A percentile compares a stretch with the other conserved stretches of the same genome.
Conservation (phyloP, 106 monocot genomes). For the Narthecium ossifragum region DNA sequence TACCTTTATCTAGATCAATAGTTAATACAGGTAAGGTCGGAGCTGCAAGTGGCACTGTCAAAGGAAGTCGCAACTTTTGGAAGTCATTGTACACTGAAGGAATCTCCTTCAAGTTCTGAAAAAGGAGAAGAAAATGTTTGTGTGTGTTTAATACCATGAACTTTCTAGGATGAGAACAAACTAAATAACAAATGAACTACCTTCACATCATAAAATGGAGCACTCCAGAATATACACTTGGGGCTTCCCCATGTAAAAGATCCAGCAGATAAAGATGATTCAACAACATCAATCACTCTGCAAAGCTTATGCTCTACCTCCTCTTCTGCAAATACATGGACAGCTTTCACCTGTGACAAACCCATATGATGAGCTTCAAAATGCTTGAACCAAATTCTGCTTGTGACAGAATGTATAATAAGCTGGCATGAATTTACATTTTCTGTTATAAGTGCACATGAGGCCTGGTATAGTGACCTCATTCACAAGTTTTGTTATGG, state of each 20-base stretch:
- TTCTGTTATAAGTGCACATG: conserved; percentile 14
- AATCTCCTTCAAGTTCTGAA: conserved; percentile 58
- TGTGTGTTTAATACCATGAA: conserved; percentile 6
- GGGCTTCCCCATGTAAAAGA: conserved; percentile 60
- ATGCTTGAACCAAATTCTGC: background rate
- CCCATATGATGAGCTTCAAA: background rate
- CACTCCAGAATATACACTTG: conserved; percentile 52
- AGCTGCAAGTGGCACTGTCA: conserved; percentile 31
- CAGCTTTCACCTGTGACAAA: conserved; percentile 66
- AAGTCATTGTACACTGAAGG: conserved; percentile 60
- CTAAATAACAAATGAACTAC: conserved; percentile 30
- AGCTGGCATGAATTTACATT: conserved; percentile 8
- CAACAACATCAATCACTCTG: conserved; percentile 41
- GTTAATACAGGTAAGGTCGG: conserved; percentile 50
- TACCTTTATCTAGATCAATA: conserved; percentile 50
- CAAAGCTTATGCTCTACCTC: conserved; percentile 64
- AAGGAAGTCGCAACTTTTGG: conserved; percentile 41
- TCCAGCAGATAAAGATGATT: conserved; percentile 46
- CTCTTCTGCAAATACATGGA: conserved; percentile 82
- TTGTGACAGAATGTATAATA: background rate
- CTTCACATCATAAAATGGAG: conserved; percentile 75
- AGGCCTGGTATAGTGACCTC: conserved; percentile 47
- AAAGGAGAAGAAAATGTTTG: too few relatives aligned
- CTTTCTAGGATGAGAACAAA: background rate
- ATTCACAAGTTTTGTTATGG: conserved; percentile 65